Evolutionary conservation across 192 early-diverging fungal genomes (phyloP).

Genomic region (Entomortierella chlamydospora): DNA sequence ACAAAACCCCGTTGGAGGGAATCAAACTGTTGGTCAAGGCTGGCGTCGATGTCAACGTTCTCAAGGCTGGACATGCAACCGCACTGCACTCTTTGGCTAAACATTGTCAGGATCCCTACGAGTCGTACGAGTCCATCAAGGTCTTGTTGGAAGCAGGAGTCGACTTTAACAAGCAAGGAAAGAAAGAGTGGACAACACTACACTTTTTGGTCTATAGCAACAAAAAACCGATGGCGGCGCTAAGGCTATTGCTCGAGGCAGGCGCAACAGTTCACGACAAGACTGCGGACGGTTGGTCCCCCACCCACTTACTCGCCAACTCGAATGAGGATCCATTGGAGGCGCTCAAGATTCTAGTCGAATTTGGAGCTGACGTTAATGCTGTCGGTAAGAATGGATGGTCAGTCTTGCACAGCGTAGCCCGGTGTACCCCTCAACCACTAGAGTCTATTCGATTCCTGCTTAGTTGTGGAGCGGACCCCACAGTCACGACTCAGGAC

Average conservation of each 20-base stretch:
- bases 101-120: conserved; percentile 47
- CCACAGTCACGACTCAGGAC: conserved; percentile 56
- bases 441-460: conserved; percentile 56
- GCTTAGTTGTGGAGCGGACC: conserved; percentile 54
- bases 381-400: conserved; percentile 54
- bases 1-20: conserved; percentile 65
- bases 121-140: conserved; percentile 51
- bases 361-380: conserved; percentile 50
- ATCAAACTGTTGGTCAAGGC: conserved; percentile 52
- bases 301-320: conserved; percentile 48
- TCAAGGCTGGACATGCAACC: conserved; percentile 47
- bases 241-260: conserved; percentile 58
- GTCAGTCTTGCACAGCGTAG: conserved; percentile 51
- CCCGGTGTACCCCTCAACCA: conserved; percentile 44
- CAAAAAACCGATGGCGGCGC: conserved; percentile 44
- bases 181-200: conserved; percentile 68
- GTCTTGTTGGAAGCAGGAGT: conserved; percentile 64
- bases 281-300: conserved; percentile 53
- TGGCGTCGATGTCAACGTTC: conserved; percentile 52
- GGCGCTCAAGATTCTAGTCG: conserved; percentile 51
- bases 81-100: conserved; percentile 50
- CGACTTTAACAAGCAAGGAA: conserved; percentile 67
- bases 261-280: conserved; percentile 65
- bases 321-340: conserved; percentile 52
- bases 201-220: conserved; percentile 60